A percentile compares a stretch with the other conserved stretches of the same genome.
phyloP scores from a whole-genome alignment of 2,329 filamentous ascomycete species.

The Botryotinia calthae region DNA sequence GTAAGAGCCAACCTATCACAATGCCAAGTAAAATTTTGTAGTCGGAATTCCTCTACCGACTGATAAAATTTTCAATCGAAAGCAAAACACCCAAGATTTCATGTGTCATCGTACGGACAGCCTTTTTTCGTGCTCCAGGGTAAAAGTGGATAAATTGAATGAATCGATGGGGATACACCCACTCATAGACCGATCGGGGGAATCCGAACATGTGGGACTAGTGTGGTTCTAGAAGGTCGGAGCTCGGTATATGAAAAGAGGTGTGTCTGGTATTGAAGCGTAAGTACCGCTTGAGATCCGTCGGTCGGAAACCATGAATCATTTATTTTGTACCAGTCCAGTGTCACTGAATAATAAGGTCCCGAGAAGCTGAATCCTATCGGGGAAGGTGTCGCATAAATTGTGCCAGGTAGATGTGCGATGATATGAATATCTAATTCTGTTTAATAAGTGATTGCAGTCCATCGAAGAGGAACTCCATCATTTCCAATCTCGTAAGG shows the following conservation, averaged over 20 bases:
- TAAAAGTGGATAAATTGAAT: constrained; percentile 14
- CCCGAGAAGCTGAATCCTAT: neutral
- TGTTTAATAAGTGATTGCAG: constrained; percentile 39
- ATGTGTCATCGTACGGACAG: constrained; percentile 18
- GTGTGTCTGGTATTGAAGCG: constrained; percentile 4
- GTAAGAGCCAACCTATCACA: neutral
- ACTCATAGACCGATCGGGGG: neutral
- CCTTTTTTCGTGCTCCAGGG: constrained; percentile 3
- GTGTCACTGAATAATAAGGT: neutral
- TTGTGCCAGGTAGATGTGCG: neutral
- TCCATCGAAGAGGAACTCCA: constrained; percentile 60
- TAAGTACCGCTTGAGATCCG: constrained; percentile 10
- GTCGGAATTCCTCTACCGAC: constrained; percentile 19
- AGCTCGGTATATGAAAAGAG: neutral
- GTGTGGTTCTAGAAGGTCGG: constrained; percentile 17
- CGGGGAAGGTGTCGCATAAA: neutral
- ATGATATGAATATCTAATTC: neutral
- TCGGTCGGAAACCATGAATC: neutral
- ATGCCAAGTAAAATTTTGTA: neutral
- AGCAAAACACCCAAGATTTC: constrained; percentile 1
- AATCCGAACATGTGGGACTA: neutral
- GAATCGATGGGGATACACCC: neutral
- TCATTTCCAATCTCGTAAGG: constrained; percentile 56
- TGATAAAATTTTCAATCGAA: neutral
- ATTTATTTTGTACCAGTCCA: neutral